Evolutionary conservation across 2,329 filamentous ascomycete species (phyloP).

Genomic region (Xylariaceae sp.): DNA sequence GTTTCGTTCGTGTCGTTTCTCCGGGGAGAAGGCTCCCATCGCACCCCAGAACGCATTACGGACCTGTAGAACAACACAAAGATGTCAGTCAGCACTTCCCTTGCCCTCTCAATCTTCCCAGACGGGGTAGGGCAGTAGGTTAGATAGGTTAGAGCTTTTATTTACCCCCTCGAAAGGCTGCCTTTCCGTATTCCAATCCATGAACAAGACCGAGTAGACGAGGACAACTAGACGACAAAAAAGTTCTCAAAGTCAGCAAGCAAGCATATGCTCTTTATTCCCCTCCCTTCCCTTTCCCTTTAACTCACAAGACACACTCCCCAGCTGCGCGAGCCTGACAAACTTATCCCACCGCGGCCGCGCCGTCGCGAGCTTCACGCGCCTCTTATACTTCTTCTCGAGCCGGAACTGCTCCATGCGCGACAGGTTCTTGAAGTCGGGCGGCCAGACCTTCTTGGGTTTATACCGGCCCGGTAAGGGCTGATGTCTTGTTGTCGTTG

Average conservation of each 20-base stretch:
- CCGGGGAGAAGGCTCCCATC: slow-evolving; percentile 27
- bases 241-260: slow-evolving; percentile 5
- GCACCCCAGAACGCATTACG: slow-evolving; percentile 36
- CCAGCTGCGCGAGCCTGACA: slow-evolving; percentile 59
- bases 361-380: slow-evolving; percentile 41
- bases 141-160: slow-evolving; percentile 1
- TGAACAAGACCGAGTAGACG: slow-evolving; percentile 55
- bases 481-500: slow-evolving; percentile 32
- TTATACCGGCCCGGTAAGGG: slow-evolving; percentile 54
- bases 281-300: neutral
- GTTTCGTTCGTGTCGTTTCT: slow-evolving; percentile 21
- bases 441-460: slow-evolving; percentile 71
- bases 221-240: slow-evolving; percentile 40
- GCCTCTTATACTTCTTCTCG: slow-evolving; percentile 72
- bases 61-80: slow-evolving; percentile 26
- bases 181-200: slow-evolving; percentile 48
- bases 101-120: too few relatives aligned
- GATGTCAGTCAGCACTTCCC: slow-evolving; percentile 4
- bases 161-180: slow-evolving; percentile 49
- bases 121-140: neutral
- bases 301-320: slow-evolving; percentile 49
- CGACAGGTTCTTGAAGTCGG: slow-evolving; percentile 65
- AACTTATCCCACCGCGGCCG: slow-evolving; percentile 28
- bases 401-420: slow-evolving; percentile 70
- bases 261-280: neutral